Evolutionary conservation across 176 grass and related monocot genomes (phyloP).

Genomic region (Triticum dicoccoides): DNA sequence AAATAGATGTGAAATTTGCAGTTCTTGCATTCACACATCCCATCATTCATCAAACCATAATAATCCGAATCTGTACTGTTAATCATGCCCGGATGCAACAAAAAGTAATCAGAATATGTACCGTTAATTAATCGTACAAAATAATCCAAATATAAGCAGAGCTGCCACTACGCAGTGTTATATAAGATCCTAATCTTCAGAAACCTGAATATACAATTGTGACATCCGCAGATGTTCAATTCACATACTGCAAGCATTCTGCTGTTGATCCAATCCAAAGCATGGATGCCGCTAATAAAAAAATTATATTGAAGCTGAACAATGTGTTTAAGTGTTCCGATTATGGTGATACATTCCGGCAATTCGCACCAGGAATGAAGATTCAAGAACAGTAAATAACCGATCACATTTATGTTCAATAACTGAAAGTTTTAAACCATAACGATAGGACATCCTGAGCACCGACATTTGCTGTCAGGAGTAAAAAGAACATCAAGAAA

Average conservation of each 20-base stretch:
- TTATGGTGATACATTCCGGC: not conserved
- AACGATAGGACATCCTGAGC: not conserved
- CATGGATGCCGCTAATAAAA: not conserved
- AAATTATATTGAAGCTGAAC: not conserved
- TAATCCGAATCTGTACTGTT: not conserved
- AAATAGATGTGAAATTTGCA: not conserved
- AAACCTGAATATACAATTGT: slow-evolving; percentile 20
- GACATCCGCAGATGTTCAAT: not conserved
- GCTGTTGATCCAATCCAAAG: not conserved
- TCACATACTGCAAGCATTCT: not conserved
- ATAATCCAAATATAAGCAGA: not conserved
- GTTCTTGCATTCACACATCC: not conserved
- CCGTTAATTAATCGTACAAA: not conserved
- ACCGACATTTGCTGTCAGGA: not conserved
- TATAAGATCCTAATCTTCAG: not conserved
- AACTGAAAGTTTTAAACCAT: not conserved
- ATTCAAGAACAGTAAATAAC: slow-evolving; percentile 2
- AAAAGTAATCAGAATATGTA: not conserved
- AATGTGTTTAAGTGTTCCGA: not conserved
- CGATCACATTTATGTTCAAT: slow-evolving; percentile 6
- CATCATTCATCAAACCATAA: not conserved
- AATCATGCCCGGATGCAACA: not conserved
- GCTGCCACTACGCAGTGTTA: not conserved
- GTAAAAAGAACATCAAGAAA: not conserved
- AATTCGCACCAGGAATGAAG: not conserved